Base-by-base conservation (phyloP, 805 yeast species). In the Isabelozyma pseudorhagii region DNA sequence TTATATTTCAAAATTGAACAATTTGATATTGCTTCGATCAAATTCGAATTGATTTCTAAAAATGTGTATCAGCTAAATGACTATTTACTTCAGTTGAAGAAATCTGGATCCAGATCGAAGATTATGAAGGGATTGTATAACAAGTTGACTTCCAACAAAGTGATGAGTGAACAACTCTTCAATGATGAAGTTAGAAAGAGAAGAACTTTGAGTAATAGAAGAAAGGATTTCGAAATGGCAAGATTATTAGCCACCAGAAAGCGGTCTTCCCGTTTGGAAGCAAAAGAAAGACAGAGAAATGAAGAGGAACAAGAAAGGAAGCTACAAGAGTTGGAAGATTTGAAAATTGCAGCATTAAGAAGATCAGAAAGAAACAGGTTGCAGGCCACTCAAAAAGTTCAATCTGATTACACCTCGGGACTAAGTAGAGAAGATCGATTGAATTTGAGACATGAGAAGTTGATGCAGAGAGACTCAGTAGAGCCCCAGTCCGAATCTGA, bases 201-300 rank as follows among this genome's bases (percentile, higher is more conserved):
- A 54, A 79, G 75, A 56, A 77, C 75, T 50, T 69, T 82, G 14
- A 61, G 78, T 28, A 80, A 80, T 53, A 71, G 87, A 56, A 80
- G 77, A 55, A 84, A 81, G 61, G 89, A 84, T 49, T 76, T 80
- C 43, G 84, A 86, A 54, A 74, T 87, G 77, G 81, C 80, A 44
- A 79, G 78, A 18, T 63, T 88, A 48, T 66, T 88, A 59, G 83
- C 83, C 4, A 80, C 87, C 49, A 76, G 94, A 58, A 87, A 88
- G 58, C 75, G 89, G 55, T 87, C 93, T 0, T 81, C 90, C 1
- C 77, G 94, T 65, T 65, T 88, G 42, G 88, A 85, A 55, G 87
- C 86, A 15, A 83, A 81, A 58, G 83, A 80, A 53, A 69, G 67
- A 51, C 76, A 69, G 46, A 72, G 63, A 48, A 69, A 62, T 43